Evolutionary conservation across 768 basidiomycete species (phyloP).

Genomic region (Lactarius psammicola): DNA sequence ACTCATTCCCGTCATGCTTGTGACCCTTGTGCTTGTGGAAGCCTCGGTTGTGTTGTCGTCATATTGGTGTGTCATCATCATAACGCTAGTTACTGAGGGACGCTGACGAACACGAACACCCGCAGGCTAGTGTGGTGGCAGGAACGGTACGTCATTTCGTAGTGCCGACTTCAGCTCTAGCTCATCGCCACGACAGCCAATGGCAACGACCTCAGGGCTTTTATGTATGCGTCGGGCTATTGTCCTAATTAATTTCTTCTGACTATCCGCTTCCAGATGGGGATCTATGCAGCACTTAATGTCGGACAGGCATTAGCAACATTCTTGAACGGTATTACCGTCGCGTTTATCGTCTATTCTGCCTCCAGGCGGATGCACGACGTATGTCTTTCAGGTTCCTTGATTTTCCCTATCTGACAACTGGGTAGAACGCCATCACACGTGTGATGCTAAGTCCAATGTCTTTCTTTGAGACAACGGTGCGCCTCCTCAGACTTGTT

Average conservation of each 20-base stretch:
- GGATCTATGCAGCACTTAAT: conserved; percentile 73
- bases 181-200: conserved; percentile 39
- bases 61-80: conserved; percentile 56
- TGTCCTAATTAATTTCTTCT: neutral
- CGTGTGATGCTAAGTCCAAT: conserved; percentile 83
- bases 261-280: conserved; percentile 55
- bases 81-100: neutral
- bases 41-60: conserved; percentile 68
- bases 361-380: conserved; percentile 70
- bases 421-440: conserved; percentile 52
- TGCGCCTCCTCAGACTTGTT: conserved; percentile 33
- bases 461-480: conserved; percentile 88
- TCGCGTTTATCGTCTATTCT: conserved; percentile 71
- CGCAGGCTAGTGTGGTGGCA: conserved; percentile 84
- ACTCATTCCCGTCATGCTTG: conserved; percentile 62
- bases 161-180: neutral
- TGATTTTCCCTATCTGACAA: neutral
- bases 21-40: conserved; percentile 65
- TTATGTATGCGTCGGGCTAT: conserved; percentile 53
- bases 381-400: conserved; percentile 35
- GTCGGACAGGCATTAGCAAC: conserved; percentile 63
- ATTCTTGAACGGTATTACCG: conserved; percentile 64
- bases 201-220: conserved; percentile 62
- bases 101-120: conserved; percentile 2
- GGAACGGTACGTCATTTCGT: conserved; percentile 45